Conservation (phyloP, 768 basidiomycete species). For the Lentinula detonsa region DNA sequence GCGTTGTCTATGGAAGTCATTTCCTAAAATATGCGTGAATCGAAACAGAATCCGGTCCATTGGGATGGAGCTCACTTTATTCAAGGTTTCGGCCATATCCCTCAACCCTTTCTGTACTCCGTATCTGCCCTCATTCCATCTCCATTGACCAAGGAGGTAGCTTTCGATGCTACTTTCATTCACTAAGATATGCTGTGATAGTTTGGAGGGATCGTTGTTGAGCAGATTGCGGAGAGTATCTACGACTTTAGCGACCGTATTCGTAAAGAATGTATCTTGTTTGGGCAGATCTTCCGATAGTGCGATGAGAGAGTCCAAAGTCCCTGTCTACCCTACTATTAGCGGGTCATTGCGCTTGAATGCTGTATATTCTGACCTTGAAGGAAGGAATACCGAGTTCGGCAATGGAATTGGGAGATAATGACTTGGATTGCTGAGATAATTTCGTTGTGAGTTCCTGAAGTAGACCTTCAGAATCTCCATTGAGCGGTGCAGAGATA, state of each 20-base stretch:
- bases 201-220: constrained; percentile 78
- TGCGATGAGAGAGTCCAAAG: constrained; percentile 80
- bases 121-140: constrained; percentile 93
- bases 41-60: background rate
- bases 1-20: constrained; percentile 91
- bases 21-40: constrained; percentile 49
- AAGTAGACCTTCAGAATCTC: constrained; percentile 71
- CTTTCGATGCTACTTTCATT: constrained; percentile 76
- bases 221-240: constrained; percentile 89
- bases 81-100: constrained; percentile 81
- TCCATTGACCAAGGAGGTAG: constrained; percentile 78
- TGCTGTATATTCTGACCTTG: constrained; percentile 55
- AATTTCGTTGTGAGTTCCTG: constrained; percentile 66
- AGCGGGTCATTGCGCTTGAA: constrained; percentile 3
- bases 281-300: constrained; percentile 93
- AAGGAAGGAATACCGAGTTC: constrained; percentile 77
- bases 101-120: constrained; percentile 73
- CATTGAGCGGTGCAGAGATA: constrained; percentile 79
- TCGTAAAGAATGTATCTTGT: constrained; percentile 82
- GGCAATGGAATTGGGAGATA: constrained; percentile 41
- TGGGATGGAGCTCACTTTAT: constrained; percentile 53
- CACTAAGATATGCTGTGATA: constrained; percentile 70
- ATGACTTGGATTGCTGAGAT: constrained; percentile 46
- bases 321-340: constrained; percentile 67
- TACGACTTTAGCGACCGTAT: constrained; percentile 85